Conservation (phyloP, 2,329 filamentous ascomycete species). For the Aspergillus eucalypticola region DNA sequence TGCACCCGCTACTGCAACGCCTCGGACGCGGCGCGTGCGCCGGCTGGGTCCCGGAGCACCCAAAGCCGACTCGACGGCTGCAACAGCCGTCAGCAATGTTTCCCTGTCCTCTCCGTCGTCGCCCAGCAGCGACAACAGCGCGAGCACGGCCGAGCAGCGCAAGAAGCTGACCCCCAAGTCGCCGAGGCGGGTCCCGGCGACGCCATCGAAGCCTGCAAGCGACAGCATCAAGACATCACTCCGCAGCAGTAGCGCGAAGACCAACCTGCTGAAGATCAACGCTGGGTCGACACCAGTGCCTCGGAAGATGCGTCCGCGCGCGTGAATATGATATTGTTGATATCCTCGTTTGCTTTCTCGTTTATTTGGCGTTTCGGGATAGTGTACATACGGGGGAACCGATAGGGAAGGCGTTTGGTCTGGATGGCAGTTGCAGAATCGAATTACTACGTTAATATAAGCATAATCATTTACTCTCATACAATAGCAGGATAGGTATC, state of each 20-base stretch:
- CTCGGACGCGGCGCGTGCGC: slow-evolving; percentile 34
- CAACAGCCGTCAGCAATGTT: slow-evolving; percentile 13
- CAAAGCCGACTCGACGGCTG: slow-evolving; percentile 21
- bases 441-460: no score
- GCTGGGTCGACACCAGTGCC: slow-evolving; percentile 41
- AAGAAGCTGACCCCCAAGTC: slow-evolving; percentile 40
- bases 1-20: slow-evolving; percentile 28
- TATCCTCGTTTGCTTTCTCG: neutral
- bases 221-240: slow-evolving; percentile 19
- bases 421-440: no score
- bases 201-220: slow-evolving; percentile 26
- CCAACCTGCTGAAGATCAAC: slow-evolving; percentile 32
- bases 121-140: neutral
- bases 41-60: slow-evolving; percentile 28
- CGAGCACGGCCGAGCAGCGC: slow-evolving; percentile 30
- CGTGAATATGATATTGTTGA: slow-evolving; percentile 19
- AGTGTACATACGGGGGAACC: no score
- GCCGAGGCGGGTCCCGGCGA: slow-evolving; percentile 25
- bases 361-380: neutral
- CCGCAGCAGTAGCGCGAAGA: slow-evolving; percentile 24
- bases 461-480: no score
- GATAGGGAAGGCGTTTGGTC: no score
- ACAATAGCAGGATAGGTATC: no score
- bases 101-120: slow-evolving; percentile 20
- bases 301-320: slow-evolving; percentile 33